These are phyloP conservation scores for Ophiostoma tasmaniense DNA, from an alignment of 2,329 filamentous ascomycete species.

Conservation along the genomic window DNA sequence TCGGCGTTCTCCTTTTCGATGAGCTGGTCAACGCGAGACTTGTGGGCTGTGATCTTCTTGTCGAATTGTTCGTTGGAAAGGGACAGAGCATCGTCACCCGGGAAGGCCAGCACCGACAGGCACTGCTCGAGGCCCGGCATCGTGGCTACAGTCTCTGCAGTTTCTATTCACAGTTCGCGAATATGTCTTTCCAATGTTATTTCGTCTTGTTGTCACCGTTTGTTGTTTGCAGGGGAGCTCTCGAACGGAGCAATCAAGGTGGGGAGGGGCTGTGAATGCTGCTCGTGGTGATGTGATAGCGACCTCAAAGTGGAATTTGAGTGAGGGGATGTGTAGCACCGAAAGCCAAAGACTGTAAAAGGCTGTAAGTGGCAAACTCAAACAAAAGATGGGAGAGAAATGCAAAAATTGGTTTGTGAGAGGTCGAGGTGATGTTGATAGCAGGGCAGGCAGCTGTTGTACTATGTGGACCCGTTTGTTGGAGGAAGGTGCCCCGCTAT, in stretches of 20 bases:
- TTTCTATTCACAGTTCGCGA: neutral
- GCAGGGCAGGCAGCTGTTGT: neutral
- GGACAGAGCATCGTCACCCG: constrained; percentile 25
- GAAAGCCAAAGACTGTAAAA: neutral
- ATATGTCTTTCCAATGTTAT: neutral
- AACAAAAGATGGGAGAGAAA: neutral
- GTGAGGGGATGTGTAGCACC: neutral
- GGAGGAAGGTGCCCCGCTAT: constrained; percentile 8
- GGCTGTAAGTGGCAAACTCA: neutral
- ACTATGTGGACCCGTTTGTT: neutral
- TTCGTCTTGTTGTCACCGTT: neutral
- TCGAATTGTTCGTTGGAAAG: constrained; percentile 34
- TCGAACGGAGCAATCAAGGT: neutral
- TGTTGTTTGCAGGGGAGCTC: neutral
- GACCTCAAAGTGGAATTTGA: neutral
- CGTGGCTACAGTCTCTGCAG: neutral
- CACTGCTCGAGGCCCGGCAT: constrained; percentile 32
- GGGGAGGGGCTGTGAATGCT: neutral
- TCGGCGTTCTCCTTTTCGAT: constrained; percentile 27
- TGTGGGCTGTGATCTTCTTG: constrained; percentile 31
- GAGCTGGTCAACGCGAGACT: constrained; percentile 31
- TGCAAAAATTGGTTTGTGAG: neutral
- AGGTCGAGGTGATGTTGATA: neutral
- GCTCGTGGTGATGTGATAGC: neutral
- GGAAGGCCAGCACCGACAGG: constrained; percentile 36